Evolutionary conservation across 257 asterid genomes (phyloP).

Genomic region (Coffea eugenioides): DNA sequence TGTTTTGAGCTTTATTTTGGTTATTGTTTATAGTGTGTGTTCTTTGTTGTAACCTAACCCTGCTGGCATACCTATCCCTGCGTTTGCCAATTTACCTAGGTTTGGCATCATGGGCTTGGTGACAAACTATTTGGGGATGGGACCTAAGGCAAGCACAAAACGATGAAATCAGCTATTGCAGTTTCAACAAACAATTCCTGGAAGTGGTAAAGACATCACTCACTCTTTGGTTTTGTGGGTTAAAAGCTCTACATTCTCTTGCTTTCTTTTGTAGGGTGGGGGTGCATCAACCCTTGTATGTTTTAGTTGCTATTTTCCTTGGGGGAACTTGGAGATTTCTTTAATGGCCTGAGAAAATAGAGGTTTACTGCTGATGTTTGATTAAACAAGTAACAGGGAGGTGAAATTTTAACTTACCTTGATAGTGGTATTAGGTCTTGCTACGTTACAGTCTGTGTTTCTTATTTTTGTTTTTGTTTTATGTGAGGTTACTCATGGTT

Average conservation of each 20-base stretch:
- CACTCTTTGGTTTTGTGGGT: neutral
- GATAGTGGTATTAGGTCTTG: neutral
- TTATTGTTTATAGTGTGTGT: neutral
- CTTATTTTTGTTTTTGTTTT: neutral
- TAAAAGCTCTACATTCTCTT: neutral
- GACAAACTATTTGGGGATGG: conserved; percentile 75
- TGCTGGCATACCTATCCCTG: neutral
- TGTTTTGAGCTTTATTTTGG: neutral
- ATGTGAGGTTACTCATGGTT: neutral
- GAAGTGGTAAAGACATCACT: neutral
- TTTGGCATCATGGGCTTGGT: conserved; percentile 84
- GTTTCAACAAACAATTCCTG: neutral
- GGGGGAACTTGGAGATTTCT: too few relatives aligned
- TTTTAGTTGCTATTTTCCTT: neutral
- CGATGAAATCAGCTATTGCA: neutral
- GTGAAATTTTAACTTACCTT: neutral
- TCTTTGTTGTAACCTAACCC: neutral
- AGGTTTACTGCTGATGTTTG: too few relatives aligned
- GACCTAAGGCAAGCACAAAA: conserved; percentile 50
- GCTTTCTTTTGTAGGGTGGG: neutral
- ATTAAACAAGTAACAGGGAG: neutral
- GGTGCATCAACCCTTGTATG: neutral
- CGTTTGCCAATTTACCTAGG: conserved; percentile 31
- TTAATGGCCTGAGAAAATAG: too few relatives aligned
- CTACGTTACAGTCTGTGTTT: neutral